Percentiles rank a stretch among this genome's conserved stretches.
Evolutionary conservation across 2,329 filamentous ascomycete species (phyloP).

Genomic region (Fusarium sp.): DNA sequence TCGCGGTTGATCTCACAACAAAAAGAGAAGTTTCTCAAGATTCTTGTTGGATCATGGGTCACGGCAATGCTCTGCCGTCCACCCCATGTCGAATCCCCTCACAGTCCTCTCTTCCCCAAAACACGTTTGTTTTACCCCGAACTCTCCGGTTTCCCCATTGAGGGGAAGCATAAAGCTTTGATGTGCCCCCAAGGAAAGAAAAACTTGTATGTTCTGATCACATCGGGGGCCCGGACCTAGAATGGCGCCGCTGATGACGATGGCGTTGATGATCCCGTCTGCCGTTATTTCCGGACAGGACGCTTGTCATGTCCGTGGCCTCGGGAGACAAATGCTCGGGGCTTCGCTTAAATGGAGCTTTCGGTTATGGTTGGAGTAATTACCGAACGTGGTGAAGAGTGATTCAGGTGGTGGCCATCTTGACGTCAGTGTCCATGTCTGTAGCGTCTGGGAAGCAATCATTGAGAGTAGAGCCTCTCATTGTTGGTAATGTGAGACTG

Average conservation of each 20-base stretch:
- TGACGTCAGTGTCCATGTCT: not conserved
- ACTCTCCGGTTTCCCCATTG: conserved; percentile 6
- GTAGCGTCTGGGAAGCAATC: not conserved
- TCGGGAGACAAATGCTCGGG: conserved; percentile 22
- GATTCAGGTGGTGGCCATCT: not conserved
- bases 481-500: not conserved
- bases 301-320: not conserved
- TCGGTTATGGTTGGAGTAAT: conserved; percentile 17
- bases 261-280: conserved; percentile 1
- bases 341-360: conserved; percentile 30
- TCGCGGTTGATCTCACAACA: conserved; percentile 4
- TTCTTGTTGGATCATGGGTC: conserved; percentile 26
- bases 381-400: not conserved
- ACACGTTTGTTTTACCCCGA: not conserved
- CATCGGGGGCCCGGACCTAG: conserved; percentile 9
- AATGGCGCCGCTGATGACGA: conserved; percentile 21
- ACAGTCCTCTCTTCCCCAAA: conserved; percentile 10
- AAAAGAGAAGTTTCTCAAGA: conserved; percentile 10
- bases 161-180: conserved; percentile 37
- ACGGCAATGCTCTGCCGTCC: conserved; percentile 22
- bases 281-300: conserved; percentile 35
- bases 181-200: not conserved
- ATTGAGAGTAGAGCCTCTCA: not conserved
- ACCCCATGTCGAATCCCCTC: conserved; percentile 27
- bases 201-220: not conserved